These are phyloP conservation scores for Fusarium neocosmosporiellum DNA, from an alignment of 2,329 filamentous ascomycete genomes.

Conservation along the genomic window DNA sequence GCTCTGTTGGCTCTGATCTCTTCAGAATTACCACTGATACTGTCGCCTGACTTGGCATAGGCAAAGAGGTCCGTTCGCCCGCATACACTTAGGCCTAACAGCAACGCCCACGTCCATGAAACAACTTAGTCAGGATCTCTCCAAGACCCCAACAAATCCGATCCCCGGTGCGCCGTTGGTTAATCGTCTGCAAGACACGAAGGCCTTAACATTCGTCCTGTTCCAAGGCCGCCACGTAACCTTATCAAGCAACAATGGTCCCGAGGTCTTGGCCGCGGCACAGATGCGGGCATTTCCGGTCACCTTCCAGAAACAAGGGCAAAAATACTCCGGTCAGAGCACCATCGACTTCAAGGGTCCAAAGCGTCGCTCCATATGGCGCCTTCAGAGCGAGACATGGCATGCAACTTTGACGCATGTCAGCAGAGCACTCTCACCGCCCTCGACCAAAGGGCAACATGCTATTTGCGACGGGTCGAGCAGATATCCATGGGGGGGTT, in stretches of 20 bases:
- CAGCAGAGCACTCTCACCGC: slow-evolving; percentile 35
- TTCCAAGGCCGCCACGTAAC: slow-evolving; percentile 19
- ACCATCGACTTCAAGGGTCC: slow-evolving; percentile 26
- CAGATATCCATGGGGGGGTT: slow-evolving; percentile 4
- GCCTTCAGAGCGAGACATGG: slow-evolving; percentile 6
- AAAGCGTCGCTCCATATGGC: slow-evolving; percentile 9
- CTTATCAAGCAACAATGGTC: slow-evolving; percentile 8
- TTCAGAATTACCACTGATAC: neutral
- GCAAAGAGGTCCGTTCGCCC: neutral
- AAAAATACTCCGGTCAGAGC: neutral
- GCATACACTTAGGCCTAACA: neutral
- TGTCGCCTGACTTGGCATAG: neutral
- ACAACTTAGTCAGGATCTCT: neutral
- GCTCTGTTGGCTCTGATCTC: neutral
- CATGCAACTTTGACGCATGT: slow-evolving; percentile 27
- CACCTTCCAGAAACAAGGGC: slow-evolving; percentile 14
- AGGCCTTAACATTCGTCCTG: neutral
- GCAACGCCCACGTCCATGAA: neutral
- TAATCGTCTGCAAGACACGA: neutral
- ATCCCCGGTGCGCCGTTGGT: neutral
- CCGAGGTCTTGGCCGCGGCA: slow-evolving; percentile 11
- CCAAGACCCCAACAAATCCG: neutral
- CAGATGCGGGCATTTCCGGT: slow-evolving; percentile 18
- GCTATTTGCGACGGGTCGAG: slow-evolving; percentile 17
- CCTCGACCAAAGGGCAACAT: slow-evolving; percentile 20